Evolutionary conservation across 2,329 filamentous ascomycete species (phyloP), one percentile per base, ranked within the genome.

Genomic region (Fusarium continuum): DNA sequence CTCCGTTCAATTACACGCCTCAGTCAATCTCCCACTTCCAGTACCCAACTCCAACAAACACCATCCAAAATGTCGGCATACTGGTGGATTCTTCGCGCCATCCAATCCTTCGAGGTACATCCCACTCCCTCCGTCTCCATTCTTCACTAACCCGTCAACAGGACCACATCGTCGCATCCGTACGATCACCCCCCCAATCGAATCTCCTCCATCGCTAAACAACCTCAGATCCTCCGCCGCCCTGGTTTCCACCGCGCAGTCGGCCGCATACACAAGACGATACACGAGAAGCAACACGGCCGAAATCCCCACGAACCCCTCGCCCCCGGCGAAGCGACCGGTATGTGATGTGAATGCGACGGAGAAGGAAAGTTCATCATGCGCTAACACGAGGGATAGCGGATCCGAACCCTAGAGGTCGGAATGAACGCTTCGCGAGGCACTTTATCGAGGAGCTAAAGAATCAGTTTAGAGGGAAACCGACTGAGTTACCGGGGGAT

Each of bases 241-340:
- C 83, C 82, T 2, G 74, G 75, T 8, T 86, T 85, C 68, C 83
- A 85, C 60, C 79, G 78, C 58, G 78, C 77, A 4, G 83, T 86
- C 32, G 80, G 80, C 8, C 76, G 79, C n/a, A 81, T 86, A 28
- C 83, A 86, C 55, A 77, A 78, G 13, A 75, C 71, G 4, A 77
- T 86, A 31, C 73, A 86, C 65, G 82, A 85, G 58, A 70, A 74
- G 16, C 76, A 78, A 38, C 62, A 85, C 59, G 83, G 83, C 9
- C 78, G 81, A 20, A 76, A 83, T 48, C 82, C 83, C 0, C 74
- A 79, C 61, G 81, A 84, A 45, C 83, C 83, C 7, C 60, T 85
- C 9, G 76, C 78, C 1, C 82, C 77, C 2, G 84, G 83, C 38
- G 80, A 86, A 67, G 83, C 83, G 3, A 84, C 83, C 26, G 78